Base-by-base conservation (phyloP, 441 rosid genomes). In the Caryocar brasiliense region DNA sequence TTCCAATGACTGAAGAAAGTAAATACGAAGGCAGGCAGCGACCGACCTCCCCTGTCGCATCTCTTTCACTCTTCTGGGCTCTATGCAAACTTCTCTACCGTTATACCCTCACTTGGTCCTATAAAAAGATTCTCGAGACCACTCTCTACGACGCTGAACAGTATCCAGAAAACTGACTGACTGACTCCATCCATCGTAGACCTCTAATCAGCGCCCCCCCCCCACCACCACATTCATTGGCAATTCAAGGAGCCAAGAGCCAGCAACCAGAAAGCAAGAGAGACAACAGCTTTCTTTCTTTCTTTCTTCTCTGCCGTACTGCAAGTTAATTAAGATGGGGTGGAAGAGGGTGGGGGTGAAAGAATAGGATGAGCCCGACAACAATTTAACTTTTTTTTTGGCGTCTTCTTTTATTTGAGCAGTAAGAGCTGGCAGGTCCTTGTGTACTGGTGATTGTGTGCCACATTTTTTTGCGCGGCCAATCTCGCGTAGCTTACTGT, bases 291-390 rank as follows among this genome's bases (percentile, higher is more conserved):
- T n/a, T n/a, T n/a, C n/a, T n/a, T n/a, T n/a, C n/a, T n/a, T n/a
- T n/a, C 56, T 60, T 50, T 43, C 46, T 42, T 47, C 54, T 40
- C 52, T 53, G 61, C 10, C 9, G n/a, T n/a, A 29, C 71, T 42
- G 62, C 48, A 59, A 59, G 49, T 43, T 59, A 59, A 60, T 66
- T 59, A 53, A 59, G 54, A 27, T 20, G 34, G 14, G 46, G 12
- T 5, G 50, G 37, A 28, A 10, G 11, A 21, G 32, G 25, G 48
- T n/a, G n/a, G 3, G 37, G 41, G 47, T 42, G 58, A 53, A 57
- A 29, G 15, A 43, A 32, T 41, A 65, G 61, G 57, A 29, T 11
- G 41, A 37, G 40, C 27, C 41, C 51, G n/a, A n/a, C n/a, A n/a
- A n/a, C n/a, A n/a, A n/a, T n/a, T n/a, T 17, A 19, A 11, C 10